Percentiles rank a stretch among this genome's conserved stretches.
These are phyloP conservation scores for Vararia minispora DNA, from an alignment of 768 basidiomycete species.

Conservation along the genomic window DNA sequence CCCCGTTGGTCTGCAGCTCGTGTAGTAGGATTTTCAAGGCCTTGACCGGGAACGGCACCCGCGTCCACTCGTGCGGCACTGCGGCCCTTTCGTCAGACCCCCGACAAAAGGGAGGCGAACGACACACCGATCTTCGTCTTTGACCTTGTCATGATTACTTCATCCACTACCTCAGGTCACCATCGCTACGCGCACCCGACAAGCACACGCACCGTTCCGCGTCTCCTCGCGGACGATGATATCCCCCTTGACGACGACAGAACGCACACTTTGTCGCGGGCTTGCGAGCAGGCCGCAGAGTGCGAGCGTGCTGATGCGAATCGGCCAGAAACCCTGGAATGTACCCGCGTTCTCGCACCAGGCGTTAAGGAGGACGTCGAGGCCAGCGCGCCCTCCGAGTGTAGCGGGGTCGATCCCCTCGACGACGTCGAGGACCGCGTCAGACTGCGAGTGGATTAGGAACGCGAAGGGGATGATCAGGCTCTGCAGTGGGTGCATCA, in stretches of 20 bases:
- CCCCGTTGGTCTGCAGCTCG: slow-evolving; percentile 74
- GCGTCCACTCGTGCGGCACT: slow-evolving; percentile 84
- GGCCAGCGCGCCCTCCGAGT: slow-evolving; percentile 52
- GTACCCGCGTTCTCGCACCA: slow-evolving; percentile 95
- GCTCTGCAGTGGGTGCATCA: slow-evolving; percentile 35
- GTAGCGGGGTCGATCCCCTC: slow-evolving; percentile 40
- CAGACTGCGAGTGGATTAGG: slow-evolving; percentile 78
- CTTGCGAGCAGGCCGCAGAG: slow-evolving; percentile 63
- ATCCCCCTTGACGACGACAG: slow-evolving; percentile 80
- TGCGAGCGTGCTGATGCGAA: slow-evolving; percentile 75
- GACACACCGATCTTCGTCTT: slow-evolving; percentile 73
- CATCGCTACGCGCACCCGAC: slow-evolving; percentile 1
- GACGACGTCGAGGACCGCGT: slow-evolving; percentile 67
- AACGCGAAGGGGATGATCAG: slow-evolving; percentile 91
- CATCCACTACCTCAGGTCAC: neutral
- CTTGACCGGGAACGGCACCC: slow-evolving; percentile 83
- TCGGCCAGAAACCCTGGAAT: slow-evolving; percentile 93
- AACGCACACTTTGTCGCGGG: slow-evolving; percentile 53
- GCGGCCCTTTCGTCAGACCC: slow-evolving; percentile 13
- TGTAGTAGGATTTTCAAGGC: slow-evolving; percentile 82
- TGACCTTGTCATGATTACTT: slow-evolving; percentile 96
- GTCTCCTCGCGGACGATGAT: slow-evolving; percentile 76
- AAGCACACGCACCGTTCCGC: slow-evolving; percentile 53
- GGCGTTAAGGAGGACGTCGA: slow-evolving; percentile 82
- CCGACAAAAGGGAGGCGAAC: neutral